Percentiles rank a stretch among this genome's conserved stretches.
phyloP scores from a whole-genome alignment of 768 basidiomycete genomes.

The Boletus insuetus region DNA sequence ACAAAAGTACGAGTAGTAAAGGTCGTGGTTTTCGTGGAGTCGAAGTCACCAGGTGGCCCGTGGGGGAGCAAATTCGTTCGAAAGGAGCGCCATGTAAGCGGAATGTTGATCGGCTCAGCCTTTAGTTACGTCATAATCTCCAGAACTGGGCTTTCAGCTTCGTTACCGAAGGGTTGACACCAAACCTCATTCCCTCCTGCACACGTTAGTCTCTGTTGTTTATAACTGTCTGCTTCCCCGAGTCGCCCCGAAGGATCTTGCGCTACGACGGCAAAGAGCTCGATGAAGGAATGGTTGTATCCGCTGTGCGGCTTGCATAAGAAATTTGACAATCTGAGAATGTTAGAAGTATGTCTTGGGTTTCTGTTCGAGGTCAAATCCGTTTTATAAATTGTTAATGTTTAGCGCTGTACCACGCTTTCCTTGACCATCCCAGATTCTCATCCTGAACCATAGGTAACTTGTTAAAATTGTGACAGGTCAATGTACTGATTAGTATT shows the following conservation, averaged over 20 bases:
- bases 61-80: constrained; percentile 6
- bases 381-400: background rate
- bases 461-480: background rate
- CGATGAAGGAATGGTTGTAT: constrained; percentile 44
- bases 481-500: background rate
- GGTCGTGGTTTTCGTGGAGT: background rate
- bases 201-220: constrained; percentile 23
- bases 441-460: constrained; percentile 12
- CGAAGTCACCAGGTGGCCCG: background rate
- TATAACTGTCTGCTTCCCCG: constrained; percentile 14
- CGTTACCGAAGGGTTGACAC: constrained; percentile 39
- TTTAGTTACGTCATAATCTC: constrained; percentile 49
- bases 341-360: constrained; percentile 34
- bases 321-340: constrained; percentile 38
- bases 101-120: constrained; percentile 20
- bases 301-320: constrained; percentile 51
- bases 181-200: constrained; percentile 17
- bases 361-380: background rate
- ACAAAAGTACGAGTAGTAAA: constrained; percentile 1
- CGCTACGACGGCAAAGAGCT: constrained; percentile 15
- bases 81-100: constrained; percentile 1
- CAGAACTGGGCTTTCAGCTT: constrained; percentile 44
- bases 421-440: constrained; percentile 16
- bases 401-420: constrained; percentile 15
- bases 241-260: constrained; percentile 10